Base-by-base conservation (phyloP, 1,284 basidiomycete genomes). In the Inonotus obliquus region DNA sequence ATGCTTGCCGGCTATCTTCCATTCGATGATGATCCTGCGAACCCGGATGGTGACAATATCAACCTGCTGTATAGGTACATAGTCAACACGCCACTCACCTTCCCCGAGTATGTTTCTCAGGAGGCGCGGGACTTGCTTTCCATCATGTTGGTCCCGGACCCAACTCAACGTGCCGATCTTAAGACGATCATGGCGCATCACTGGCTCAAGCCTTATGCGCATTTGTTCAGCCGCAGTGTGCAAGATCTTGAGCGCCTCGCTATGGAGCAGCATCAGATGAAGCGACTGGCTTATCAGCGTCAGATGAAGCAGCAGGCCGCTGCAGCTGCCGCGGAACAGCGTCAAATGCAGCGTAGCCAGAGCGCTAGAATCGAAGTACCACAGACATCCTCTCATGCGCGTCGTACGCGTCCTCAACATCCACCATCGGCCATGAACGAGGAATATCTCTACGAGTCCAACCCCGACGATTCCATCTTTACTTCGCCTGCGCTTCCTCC, bases 1-100 rank as follows among this genome's bases (percentile, higher is more conserved):
- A 99, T 99, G 96, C 85, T 99, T 11, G 95, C 96, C 1, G 97
- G 97, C 7, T 99, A 99, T 72, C 87, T 99, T 35, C 97, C 97
- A n/a, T 99, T 98, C 74, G 97, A 99, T 75, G 97, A 99, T 74
- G 97, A 99, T 75, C 97, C 97, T 1, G 90, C 89, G 35, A 99
- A 99, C 74, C 97, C 97, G 2, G 97, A 99, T 66, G 97, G 97
- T 62, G 96, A 99, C 79, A 99, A 99, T 77, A 99, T 99, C 81
- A 99, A 98, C 72, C 81, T 98, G n/a, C 80, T 99, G 56, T 99
- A 99, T 86, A 95, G 93, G 74, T 99, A 99, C 77, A 99, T 99
- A 75, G 91, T 98, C 76, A 94, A 89, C 78, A 98, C 96, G 0
- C 91, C 92, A 1, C 86, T 98, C 63, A 91, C 92, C 37, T 98